These are phyloP conservation scores for Cladosporium sp. DNA, from an alignment of 2,329 filamentous ascomycete genomes.

Conservation along the genomic window DNA sequence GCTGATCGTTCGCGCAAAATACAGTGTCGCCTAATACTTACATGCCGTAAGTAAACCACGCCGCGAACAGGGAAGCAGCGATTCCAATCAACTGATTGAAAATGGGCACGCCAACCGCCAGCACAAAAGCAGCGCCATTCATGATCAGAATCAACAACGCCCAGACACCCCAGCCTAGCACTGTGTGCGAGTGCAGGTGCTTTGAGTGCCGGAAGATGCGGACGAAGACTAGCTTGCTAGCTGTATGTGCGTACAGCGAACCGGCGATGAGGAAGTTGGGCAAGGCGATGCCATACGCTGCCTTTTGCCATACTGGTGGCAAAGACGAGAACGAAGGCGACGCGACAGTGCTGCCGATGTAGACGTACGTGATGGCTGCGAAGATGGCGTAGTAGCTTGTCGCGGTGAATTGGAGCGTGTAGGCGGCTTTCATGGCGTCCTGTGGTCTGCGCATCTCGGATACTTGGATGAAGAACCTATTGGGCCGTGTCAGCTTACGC, in stretches of 20 bases:
- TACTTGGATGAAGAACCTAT: conserved; percentile 48
- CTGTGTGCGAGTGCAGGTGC: conserved; percentile 47
- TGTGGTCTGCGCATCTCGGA: conserved; percentile 51
- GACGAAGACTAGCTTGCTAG: conserved; percentile 50
- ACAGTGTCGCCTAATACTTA: background rate
- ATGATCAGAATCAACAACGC: conserved; percentile 42
- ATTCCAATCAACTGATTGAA: conserved; percentile 54
- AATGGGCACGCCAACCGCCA: conserved; percentile 49
- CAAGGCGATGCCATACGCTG: conserved; percentile 48
- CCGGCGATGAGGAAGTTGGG: conserved; percentile 51
- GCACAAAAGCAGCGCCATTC: conserved; percentile 42
- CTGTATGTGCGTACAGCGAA: conserved; percentile 48
- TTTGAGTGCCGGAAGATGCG: conserved; percentile 44
- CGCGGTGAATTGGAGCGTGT: conserved; percentile 47
- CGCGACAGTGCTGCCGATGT: conserved; percentile 43
- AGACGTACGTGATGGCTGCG: conserved; percentile 49
- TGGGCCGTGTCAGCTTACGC: background rate
- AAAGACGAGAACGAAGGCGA: conserved; percentile 49
- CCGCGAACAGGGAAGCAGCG: conserved; percentile 48
- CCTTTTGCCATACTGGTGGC: conserved; percentile 45
- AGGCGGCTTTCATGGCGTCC: conserved; percentile 51
- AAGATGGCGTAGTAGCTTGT: conserved; percentile 51
- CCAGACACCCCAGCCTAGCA: conserved; percentile 48
- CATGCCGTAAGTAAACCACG: conserved; percentile 52
- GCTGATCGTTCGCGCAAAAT: background rate